These are phyloP conservation scores for Fusarium bulbicola DNA, from an alignment of 2,329 filamentous ascomycete genomes.

Conservation along the genomic window DNA sequence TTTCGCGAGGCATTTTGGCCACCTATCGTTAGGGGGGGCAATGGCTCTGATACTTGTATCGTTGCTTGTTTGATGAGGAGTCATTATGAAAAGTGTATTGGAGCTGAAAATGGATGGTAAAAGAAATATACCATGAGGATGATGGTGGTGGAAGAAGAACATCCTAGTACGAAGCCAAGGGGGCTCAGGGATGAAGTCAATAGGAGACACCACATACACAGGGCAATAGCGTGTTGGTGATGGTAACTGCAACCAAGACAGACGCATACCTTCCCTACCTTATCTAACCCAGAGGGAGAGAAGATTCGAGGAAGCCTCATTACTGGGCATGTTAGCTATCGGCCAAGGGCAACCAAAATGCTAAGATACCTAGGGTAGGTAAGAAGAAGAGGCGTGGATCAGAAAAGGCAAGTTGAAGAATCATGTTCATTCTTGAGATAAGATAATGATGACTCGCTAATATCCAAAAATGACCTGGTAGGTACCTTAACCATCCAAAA, in stretches of 20 bases:
- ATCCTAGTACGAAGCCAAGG: background rate
- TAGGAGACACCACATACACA: background rate
- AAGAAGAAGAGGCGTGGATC: background rate
- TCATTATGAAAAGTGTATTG: background rate
- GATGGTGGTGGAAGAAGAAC: background rate
- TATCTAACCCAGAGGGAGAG: no score
- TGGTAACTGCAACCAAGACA: no score
- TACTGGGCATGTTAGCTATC: background rate
- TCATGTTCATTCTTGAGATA: constrained; percentile 11
- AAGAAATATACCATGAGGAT: background rate
- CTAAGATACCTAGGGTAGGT: no score
- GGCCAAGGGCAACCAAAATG: background rate
- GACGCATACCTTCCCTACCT: no score
- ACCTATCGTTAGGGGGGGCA: no score
- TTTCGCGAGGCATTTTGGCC: background rate
- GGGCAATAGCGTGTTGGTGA: no score
- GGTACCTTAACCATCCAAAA: background rate
- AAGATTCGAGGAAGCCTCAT: no score
- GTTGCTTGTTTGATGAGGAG: background rate
- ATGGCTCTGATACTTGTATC: background rate
- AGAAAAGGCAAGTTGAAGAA: background rate
- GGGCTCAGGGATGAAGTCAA: background rate
- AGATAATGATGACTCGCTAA: background rate
- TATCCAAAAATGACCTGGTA: constrained; percentile 7
- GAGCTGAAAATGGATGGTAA: background rate